Conservation (phyloP, 2,329 filamentous ascomycete genomes). For the Geosmithia flava region DNA sequence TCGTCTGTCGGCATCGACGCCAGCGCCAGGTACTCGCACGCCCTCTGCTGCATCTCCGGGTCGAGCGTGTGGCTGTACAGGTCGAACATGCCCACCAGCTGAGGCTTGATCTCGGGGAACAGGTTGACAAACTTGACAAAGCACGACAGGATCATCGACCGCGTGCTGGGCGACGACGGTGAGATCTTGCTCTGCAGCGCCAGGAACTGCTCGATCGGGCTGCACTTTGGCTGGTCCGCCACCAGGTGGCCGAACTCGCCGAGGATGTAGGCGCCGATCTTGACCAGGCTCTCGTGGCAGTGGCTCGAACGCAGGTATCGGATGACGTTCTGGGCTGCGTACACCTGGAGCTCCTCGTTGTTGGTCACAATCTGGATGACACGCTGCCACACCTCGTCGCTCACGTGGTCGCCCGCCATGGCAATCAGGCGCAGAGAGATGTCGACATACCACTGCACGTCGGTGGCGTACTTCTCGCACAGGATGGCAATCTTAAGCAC, state of each 20-base stretch:
- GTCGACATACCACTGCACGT: constrained; percentile 98
- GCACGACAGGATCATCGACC: constrained; percentile 87
- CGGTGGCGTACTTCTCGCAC: constrained; percentile 96
- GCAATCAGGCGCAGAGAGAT: constrained; percentile 89
- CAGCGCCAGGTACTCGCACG: constrained; percentile 85
- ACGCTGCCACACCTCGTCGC: constrained; percentile 97
- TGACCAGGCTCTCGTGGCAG: constrained; percentile 93
- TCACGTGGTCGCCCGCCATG: constrained; percentile 96
- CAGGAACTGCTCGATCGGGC: constrained; percentile 93
- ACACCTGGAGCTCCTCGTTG: constrained; percentile 95
- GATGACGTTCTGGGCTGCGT: constrained; percentile 85
- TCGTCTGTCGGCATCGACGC: constrained; percentile 82
- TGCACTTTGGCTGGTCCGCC: constrained; percentile 82
- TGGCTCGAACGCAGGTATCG: constrained; percentile 87
- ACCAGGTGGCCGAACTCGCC: constrained; percentile 97
- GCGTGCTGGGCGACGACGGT: constrained; percentile 75
- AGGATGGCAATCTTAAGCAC: constrained; percentile 97
- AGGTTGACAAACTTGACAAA: constrained; percentile 98
- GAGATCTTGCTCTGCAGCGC: constrained; percentile 84
- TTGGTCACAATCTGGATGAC: constrained; percentile 99
- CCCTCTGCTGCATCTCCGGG: constrained; percentile 88
- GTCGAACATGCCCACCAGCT: constrained; percentile 80
- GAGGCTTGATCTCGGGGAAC: constrained; percentile 96
- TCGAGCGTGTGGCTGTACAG: constrained; percentile 91
- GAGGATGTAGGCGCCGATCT: constrained; percentile 92